phyloP scores from a whole-genome alignment of 2,329 filamentous ascomycete species.

The Lachnellula willkommii region DNA sequence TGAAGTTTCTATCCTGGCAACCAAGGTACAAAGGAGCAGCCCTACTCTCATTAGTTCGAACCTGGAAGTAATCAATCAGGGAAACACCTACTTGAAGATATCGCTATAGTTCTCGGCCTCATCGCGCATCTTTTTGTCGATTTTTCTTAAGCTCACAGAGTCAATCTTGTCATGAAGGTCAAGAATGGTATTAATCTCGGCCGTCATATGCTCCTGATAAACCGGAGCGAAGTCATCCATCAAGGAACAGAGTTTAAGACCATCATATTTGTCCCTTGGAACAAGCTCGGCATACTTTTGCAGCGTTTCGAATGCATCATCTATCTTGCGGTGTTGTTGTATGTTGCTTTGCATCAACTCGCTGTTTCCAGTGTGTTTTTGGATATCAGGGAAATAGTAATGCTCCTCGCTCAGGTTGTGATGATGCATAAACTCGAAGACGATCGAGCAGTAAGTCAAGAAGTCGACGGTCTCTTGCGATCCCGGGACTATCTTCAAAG shows the following conservation, averaged over 20 bases:
- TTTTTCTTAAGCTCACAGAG: slow-evolving; percentile 13
- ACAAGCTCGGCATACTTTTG: slow-evolving; percentile 26
- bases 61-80: background rate
- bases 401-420: slow-evolving; percentile 34
- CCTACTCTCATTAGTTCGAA: slow-evolving; percentile 2
- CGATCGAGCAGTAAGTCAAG: slow-evolving; percentile 31
- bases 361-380: slow-evolving; percentile 27
- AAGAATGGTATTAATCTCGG: slow-evolving; percentile 28
- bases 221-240: slow-evolving; percentile 23
- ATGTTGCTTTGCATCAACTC: slow-evolving; percentile 32
- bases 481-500: slow-evolving; percentile 20
- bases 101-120: slow-evolving; percentile 20
- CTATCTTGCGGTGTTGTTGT: slow-evolving; percentile 33
- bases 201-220: slow-evolving; percentile 28
- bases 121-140: slow-evolving; percentile 14
- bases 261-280: slow-evolving; percentile 21
- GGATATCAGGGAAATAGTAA: slow-evolving; percentile 33
- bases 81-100: slow-evolving; percentile 20
- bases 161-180: slow-evolving; percentile 18
- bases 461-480: slow-evolving; percentile 30
- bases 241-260: slow-evolving; percentile 21
- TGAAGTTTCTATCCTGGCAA: slow-evolving; percentile 16
- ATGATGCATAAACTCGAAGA: slow-evolving; percentile 30
- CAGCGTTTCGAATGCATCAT: slow-evolving; percentile 27
- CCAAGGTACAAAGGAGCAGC: slow-evolving; percentile 20